Conservation (phyloP, 2,329 filamentous ascomycete genomes). For the Cladobotryum mycophilum region DNA sequence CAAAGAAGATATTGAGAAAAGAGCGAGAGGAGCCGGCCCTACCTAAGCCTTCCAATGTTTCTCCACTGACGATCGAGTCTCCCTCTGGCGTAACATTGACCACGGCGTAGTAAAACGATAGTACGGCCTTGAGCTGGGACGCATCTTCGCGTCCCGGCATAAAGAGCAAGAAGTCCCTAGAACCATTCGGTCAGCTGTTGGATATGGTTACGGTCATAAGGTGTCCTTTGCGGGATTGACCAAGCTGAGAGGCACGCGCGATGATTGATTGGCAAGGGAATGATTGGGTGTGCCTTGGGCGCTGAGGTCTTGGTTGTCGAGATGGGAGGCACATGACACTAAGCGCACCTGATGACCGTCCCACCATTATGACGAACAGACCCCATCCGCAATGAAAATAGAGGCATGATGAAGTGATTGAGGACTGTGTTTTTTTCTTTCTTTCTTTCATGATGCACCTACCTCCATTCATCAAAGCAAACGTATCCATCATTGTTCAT, state of each 20-base stretch:
- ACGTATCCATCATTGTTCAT: conserved; percentile 82
- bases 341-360: conserved; percentile 8
- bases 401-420: not conserved
- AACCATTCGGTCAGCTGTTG: conserved; percentile 13
- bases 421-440: not conserved
- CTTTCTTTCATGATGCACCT: conserved; percentile 33
- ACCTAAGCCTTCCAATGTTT: conserved; percentile 91
- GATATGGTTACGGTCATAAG: conserved; percentile 11
- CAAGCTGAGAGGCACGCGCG: too few species aligned
- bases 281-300: conserved; percentile 1
- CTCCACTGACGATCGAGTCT: conserved; percentile 86
- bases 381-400: too few species aligned
- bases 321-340: conserved; percentile 18
- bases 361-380: conserved; percentile 3
- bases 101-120: conserved; percentile 87
- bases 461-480: conserved; percentile 96
- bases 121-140: conserved; percentile 70
- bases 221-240: too few species aligned
- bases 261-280: not conserved
- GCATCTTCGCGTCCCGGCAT: conserved; percentile 59
- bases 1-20: conserved; percentile 67
- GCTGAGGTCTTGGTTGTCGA: not conserved
- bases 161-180: conserved; percentile 87
- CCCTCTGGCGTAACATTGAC: conserved; percentile 89
- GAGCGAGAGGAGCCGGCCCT: conserved; percentile 52